Conservation (phyloP, 2,329 filamentous ascomycete species). For the Paecilomyces sp. region DNA sequence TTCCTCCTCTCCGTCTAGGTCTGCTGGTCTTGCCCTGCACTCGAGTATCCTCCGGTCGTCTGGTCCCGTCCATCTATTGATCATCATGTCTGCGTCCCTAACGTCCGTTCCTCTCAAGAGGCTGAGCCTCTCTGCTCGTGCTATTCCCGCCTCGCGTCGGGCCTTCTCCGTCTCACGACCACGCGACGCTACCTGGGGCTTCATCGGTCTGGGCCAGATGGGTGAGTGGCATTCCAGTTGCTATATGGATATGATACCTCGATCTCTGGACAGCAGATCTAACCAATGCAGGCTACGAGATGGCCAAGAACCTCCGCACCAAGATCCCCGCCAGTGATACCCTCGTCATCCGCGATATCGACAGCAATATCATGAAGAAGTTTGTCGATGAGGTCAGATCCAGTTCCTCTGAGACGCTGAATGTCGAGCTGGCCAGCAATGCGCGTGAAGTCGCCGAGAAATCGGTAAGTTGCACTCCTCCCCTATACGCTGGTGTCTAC, state of each 20-base stretch:
- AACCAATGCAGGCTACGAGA: slow-evolving; percentile 53
- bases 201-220: slow-evolving; percentile 56
- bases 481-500: neutral
- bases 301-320: slow-evolving; percentile 63
- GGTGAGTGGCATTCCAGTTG: slow-evolving; percentile 32
- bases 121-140: neutral
- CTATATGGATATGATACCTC: too few relatives aligned
- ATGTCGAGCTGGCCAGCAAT: slow-evolving; percentile 50
- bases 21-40: neutral
- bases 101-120: neutral
- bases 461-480: slow-evolving; percentile 48
- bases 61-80: neutral
- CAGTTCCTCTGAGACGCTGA: slow-evolving; percentile 28
- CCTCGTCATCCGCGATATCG: slow-evolving; percentile 60
- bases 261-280: neutral
- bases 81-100: neutral
- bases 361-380: slow-evolving; percentile 46
- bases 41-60: neutral
- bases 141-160: slow-evolving; percentile 9
- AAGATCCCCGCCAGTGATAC: slow-evolving; percentile 59
- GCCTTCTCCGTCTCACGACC: slow-evolving; percentile 42
- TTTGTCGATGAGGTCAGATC: slow-evolving; percentile 50
- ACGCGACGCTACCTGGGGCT: slow-evolving; percentile 48
- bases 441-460: slow-evolving; percentile 59
- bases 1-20: neutral